Evolutionary conservation across 768 basidiomycete species (phyloP).

Genomic region (Phanerochaete carnosa): DNA sequence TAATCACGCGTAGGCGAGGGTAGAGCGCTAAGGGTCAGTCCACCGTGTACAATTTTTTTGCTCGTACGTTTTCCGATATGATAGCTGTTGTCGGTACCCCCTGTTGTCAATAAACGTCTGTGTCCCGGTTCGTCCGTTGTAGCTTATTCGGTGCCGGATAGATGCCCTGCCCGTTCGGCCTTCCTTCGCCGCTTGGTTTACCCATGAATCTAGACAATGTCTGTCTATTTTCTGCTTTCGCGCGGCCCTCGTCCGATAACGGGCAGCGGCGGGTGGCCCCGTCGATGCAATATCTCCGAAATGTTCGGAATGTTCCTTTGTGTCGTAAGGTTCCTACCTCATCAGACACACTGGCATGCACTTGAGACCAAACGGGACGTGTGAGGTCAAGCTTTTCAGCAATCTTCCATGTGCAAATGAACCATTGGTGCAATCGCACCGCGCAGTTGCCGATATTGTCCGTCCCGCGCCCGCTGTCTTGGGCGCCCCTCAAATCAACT

Average conservation of each 20-base stretch:
- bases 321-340: background rate
- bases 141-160: background rate
- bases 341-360: background rate
- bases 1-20: background rate
- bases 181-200: no score
- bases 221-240: background rate
- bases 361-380: background rate
- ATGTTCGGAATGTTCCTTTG: background rate
- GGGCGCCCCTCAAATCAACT: no score
- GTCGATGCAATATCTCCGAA: background rate
- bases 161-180: background rate
- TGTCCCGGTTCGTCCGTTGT: background rate
- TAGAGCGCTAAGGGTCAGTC: background rate
- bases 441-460: no score
- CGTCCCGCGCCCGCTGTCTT: no score
- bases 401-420: no score
- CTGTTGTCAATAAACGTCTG: background rate
- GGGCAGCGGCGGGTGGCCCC: background rate
- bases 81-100: background rate
- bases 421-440: no score
- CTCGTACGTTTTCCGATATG: background rate
- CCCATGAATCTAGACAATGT: no score
- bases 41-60: background rate
- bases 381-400: no score
- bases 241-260: background rate